Percentiles rank a stretch among this genome's conserved stretches.
These are phyloP conservation scores for Chrysopogon serrulatus DNA, from an alignment of 176 grass and related monocot species.

Conservation along the genomic window DNA sequence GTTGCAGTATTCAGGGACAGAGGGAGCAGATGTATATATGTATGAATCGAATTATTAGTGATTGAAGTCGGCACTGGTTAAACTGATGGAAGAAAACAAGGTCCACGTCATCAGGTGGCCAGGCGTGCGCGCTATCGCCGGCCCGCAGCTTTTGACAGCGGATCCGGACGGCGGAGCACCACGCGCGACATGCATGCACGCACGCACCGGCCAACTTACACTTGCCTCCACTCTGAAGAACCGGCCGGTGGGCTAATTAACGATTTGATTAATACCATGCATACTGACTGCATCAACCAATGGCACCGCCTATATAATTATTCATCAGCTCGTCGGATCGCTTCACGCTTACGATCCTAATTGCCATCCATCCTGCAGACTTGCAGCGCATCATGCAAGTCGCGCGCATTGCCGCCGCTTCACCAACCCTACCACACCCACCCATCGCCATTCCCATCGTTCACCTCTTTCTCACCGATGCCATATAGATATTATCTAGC, in stretches of 20 bases:
- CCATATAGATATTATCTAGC: not conserved
- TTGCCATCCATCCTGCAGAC: not conserved
- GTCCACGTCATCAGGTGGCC: constrained; percentile 9
- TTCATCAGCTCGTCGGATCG: not conserved
- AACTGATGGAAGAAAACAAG: not conserved
- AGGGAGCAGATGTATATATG: not conserved
- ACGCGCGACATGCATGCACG: not conserved
- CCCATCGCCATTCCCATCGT: not conserved
- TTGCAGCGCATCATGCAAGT: not conserved
- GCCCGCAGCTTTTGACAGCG: not conserved
- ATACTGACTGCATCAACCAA: not conserved
- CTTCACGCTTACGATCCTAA: not conserved
- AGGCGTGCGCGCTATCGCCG: not conserved
- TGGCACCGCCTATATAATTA: not conserved
- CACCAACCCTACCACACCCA: not conserved
- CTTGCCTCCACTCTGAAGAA: not conserved
- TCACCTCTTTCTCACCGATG: not conserved
- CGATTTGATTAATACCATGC: not conserved
- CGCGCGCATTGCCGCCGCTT: not conserved
- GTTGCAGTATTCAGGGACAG: no score
- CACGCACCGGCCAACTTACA: not conserved
- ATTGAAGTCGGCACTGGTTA: not conserved
- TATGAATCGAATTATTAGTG: no score
- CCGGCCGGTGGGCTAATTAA: constrained; percentile 4
- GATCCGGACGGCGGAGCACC: not conserved